Base-by-base conservation (phyloP, 164 flowering plant species). In the Litsea cubeba region DNA sequence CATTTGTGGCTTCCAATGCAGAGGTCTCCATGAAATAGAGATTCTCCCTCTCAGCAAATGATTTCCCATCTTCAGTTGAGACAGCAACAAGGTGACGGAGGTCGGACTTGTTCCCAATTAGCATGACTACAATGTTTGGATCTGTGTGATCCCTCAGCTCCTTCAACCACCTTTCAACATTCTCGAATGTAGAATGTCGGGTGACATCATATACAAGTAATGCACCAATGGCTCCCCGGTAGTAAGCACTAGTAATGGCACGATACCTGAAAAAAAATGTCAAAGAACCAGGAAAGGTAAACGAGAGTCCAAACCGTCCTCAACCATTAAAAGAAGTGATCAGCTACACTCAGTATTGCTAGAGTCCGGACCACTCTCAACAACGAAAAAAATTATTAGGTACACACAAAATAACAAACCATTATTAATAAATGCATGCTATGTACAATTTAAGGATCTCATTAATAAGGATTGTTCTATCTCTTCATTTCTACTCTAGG, bases 11-110 rank as follows among this genome's bases (percentile, higher is more conserved):
- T 65, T 89, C 95, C 30, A 91, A 79, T 0, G 95, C 95, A 3
- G 95, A 91, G 24, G 95, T 91, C 73, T 91, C 95, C 93, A 89
- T 89, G 91, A 90, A 90, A 83, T 79, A 89, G 69, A 89, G 89
- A n/a, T 90, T 86, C 72, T 91, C 95, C 62, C 74, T 84, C 86
- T 91, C 91, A 1, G 93, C 89, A 78, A 89, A 89, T 6, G 91
- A 85, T 50, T 84, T 89, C 51, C 89, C 90, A 68, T 89, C 92
- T 71, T 89, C 93, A 0, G 90, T 88, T 46, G 87, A 79, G 72
- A 90, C 95, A 7, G 95, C 93, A 58, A 87, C 88, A 28, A 89
- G 89, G 78, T 90, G 95, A 20, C 91, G 91, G 50, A 89, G 93
- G 76, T 90, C 95, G 10, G 88, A 85, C 77, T 91, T 91, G 84